A percentile compares a stretch with the other conserved stretches of the same genome.
Evolutionary conservation across 2,329 filamentous ascomycete species (phyloP).

Genomic region (Sarocladium strictum): DNA sequence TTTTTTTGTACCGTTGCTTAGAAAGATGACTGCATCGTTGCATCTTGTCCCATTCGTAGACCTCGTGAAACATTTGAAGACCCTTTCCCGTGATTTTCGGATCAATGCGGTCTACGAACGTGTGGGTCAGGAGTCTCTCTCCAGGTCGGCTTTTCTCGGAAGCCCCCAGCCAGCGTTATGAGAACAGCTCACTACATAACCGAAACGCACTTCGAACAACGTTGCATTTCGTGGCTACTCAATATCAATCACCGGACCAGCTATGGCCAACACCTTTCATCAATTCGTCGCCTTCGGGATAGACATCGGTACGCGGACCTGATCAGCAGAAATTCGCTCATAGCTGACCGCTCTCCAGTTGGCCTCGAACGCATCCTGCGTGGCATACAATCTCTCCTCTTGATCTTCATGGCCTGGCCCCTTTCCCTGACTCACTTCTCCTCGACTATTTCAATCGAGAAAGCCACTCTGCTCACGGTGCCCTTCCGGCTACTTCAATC

Average conservation of each 20-base stretch:
- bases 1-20: constrained; percentile 7
- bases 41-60: not conserved
- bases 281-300: constrained; percentile 39
- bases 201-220: no score
- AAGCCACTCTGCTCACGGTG: constrained; percentile 22
- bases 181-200: not conserved
- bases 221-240: no score
- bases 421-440: constrained; percentile 28
- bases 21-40: constrained; percentile 3
- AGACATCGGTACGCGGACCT: constrained; percentile 34
- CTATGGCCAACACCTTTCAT: constrained; percentile 23
- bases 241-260: no score
- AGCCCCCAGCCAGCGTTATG: not conserved
- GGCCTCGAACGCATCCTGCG: constrained; percentile 58
- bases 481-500: constrained; percentile 30
- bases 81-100: no score
- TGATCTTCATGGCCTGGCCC: constrained; percentile 41
- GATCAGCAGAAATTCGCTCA: not conserved
- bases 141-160: not conserved
- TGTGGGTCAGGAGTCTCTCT: constrained; percentile 11
- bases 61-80: not conserved
- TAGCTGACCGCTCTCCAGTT: constrained; percentile 28
- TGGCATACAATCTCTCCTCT: constrained; percentile 45
- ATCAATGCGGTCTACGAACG: no score
- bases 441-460: constrained; percentile 11